A percentile compares a stretch with the other conserved stretches of the same genome.
Evolutionary conservation across 140 eudicot species (phyloP).

Genomic region (Cichorium intybus): DNA sequence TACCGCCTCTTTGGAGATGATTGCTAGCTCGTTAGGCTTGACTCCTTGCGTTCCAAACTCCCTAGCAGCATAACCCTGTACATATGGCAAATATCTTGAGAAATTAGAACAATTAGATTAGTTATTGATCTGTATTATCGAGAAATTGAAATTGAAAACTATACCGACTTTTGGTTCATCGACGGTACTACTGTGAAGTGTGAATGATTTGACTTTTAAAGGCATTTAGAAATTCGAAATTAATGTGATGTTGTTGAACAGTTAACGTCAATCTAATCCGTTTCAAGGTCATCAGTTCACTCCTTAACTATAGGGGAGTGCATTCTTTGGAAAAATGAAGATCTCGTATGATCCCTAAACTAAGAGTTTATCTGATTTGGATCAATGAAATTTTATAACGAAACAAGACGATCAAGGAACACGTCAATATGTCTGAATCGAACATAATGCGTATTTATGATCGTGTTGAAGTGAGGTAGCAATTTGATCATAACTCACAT

Average conservation of each 20-base stretch:
- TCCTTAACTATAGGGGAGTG: not conserved
- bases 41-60: constrained; percentile 92
- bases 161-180: not conserved
- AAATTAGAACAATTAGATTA: not conserved
- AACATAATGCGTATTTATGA: not conserved
- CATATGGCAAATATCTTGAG: not conserved
- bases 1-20: constrained; percentile 93
- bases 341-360: not conserved
- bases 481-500: constrained; percentile 10
- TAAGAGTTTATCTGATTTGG: not conserved
- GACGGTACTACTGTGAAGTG: not conserved
- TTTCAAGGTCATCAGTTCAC: not conserved
- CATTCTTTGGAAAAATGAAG: not conserved
- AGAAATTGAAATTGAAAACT: not conserved
- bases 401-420: not conserved
- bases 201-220: not conserved
- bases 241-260: not conserved
- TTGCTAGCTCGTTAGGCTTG: constrained; percentile 80
- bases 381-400: not conserved
- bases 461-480: not conserved
- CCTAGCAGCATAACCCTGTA: constrained; percentile 91
- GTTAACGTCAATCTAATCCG: not conserved
- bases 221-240: not conserved
- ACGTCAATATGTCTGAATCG: not conserved
- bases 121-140: constrained; percentile 1